A percentile compares a stretch with the other conserved stretches of the same genome.
Evolutionary conservation across 257 asterid species (phyloP).

Genomic region (Penstemon davidsonii): DNA sequence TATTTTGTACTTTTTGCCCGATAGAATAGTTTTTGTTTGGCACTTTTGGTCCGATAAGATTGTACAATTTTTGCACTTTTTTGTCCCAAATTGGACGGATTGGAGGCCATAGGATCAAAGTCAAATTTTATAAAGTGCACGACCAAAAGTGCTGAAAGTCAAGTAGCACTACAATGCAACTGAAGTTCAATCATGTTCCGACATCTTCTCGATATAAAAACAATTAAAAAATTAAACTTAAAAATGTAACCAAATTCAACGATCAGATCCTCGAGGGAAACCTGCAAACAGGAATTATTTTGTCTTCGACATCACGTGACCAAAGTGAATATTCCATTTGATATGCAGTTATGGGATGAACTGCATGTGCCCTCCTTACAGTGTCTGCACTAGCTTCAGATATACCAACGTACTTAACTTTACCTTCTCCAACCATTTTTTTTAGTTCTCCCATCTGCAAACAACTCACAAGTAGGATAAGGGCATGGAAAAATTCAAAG

Average conservation of each 20-base stretch:
- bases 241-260: not conserved
- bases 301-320: too few relatives aligned
- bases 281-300: conserved; percentile 31
- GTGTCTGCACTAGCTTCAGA: conserved; percentile 68
- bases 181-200: too few relatives aligned
- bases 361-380: conserved; percentile 60
- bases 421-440: conserved; percentile 58
- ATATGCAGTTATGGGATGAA: conserved; percentile 64
- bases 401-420: conserved; percentile 60
- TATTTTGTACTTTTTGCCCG: too few relatives aligned
- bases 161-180: too few relatives aligned
- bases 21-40: too few relatives aligned
- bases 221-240: not conserved
- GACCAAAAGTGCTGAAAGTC: too few relatives aligned
- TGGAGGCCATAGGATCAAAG: too few relatives aligned
- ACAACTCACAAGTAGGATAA: not conserved
- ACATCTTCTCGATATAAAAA: too few relatives aligned
- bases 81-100: too few relatives aligned
- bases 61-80: too few relatives aligned
- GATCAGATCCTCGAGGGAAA: not conserved
- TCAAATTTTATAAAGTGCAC: too few relatives aligned
- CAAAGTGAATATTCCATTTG: conserved; percentile 37
- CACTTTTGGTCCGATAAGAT: too few relatives aligned
- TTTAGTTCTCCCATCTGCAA: conserved; percentile 50
- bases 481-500: not conserved